phyloP scores from a whole-genome alignment of 371 early-diverging fungal species.

The Blakeslea trispora region DNA sequence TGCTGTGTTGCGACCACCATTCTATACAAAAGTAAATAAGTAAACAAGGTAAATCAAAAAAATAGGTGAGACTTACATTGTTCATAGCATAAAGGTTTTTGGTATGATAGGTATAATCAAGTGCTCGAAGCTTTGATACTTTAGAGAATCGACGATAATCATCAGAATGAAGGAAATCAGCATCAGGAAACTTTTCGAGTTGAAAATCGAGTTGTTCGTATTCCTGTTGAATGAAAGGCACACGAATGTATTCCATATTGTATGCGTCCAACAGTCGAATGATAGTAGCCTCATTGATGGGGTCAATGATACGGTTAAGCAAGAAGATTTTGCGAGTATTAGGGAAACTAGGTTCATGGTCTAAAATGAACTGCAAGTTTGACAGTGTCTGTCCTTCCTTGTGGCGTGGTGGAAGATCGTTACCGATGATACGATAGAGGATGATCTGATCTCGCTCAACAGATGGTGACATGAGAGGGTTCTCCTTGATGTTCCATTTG shows the following conservation, averaged over 20 bases:
- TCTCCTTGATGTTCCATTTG: slow-evolving; percentile 12
- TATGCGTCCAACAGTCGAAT: slow-evolving; percentile 57
- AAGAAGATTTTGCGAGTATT: slow-evolving; percentile 66
- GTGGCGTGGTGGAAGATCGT: slow-evolving; percentile 74
- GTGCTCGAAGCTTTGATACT: slow-evolving; percentile 59
- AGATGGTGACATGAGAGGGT: neutral
- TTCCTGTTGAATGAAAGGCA: slow-evolving; percentile 62
- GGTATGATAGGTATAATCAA: slow-evolving; percentile 70
- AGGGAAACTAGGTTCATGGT: slow-evolving; percentile 65
- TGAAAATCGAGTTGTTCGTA: slow-evolving; percentile 64
- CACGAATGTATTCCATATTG: slow-evolving; percentile 58
- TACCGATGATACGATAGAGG: slow-evolving; percentile 71
- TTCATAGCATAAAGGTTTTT: slow-evolving; percentile 79
- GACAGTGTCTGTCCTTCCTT: slow-evolving; percentile 67
- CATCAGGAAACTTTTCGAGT: slow-evolving; percentile 66
- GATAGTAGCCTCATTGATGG: slow-evolving; percentile 58
- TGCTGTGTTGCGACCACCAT: slow-evolving; percentile 70
- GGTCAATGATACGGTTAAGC: slow-evolving; percentile 70
- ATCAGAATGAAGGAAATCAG: slow-evolving; percentile 68
- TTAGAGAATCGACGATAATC: slow-evolving; percentile 63
- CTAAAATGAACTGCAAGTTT: slow-evolving; percentile 67
- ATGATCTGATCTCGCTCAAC: slow-evolving; percentile 51
- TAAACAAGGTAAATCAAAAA: neutral
- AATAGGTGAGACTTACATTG: slow-evolving; percentile 61
- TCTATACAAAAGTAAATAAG: slow-evolving; percentile 38